Evolutionary conservation across 495 filamentous ascomycete genomes (phyloP), one percentile per base, ranked within the genome.

Genomic region (Staphylotrichum longicolle): DNA sequence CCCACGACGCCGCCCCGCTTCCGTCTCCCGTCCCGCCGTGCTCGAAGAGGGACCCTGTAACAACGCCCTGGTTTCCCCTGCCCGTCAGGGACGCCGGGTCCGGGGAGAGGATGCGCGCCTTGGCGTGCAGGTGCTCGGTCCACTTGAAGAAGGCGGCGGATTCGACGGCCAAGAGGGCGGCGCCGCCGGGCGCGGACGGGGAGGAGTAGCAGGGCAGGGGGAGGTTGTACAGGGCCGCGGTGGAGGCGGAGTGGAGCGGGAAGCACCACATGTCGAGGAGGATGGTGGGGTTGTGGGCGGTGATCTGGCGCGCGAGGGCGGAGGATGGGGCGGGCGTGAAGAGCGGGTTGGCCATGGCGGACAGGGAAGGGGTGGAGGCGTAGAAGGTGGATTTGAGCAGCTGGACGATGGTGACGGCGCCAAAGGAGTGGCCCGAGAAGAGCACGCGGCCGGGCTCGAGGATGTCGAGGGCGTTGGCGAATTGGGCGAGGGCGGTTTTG

Each of bases 251-350:
- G 5, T 82, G 75, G 8, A 92, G 76, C 1, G 89, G 87, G 40
- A 91, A 73, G 50, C 80, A 81, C 90, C 90, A 93, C 66, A 88
- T 79, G 64, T 93, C 90, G 12, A 93, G 81, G 0, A 93, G 73
- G 33, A 88, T 74, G 0, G 85, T 71, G 0, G 87, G 79, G 14
- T 81, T 85, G 9, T 75, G 61, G 1, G 83, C 75, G 0, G 86
- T 89, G 60, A 93, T 81, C 63, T 93, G 90, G 2, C 68, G 57
- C 8, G 68, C 66, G 27, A 91, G 75, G 0, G 74, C 62, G 0
- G 81, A 86, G 60, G 73, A 66, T 11, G 70, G 65, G 3, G 69
- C 68, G 3, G 85, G 85, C 3, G 65, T 74, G 68, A 84, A 85
- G 0, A 87, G 75, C 2, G 76, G 78, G 57, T 61, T 63, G 2